These are phyloP conservation scores for Umbelopsis vinacea DNA, from an alignment of 192 early-diverging fungal species.

Conservation along the genomic window DNA sequence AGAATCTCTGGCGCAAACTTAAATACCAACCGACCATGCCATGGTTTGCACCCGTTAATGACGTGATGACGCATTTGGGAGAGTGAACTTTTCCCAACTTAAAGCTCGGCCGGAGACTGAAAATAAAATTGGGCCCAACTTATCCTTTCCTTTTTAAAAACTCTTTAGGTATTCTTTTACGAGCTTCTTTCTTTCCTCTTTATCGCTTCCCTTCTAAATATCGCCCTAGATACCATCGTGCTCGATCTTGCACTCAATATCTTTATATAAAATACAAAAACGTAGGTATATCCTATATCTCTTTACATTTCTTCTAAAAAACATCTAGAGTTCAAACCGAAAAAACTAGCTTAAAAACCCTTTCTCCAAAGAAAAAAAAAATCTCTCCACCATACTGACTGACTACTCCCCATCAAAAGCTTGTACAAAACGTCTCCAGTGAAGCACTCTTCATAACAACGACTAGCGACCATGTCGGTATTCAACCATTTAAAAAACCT, in stretches of 20 bases:
- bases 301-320: background rate
- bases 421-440: background rate
- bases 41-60: slow-evolving; percentile 28
- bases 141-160: slow-evolving; percentile 7
- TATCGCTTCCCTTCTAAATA: no score
- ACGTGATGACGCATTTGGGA: slow-evolving; percentile 16
- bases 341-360: background rate
- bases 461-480: background rate
- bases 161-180: background rate
- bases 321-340: background rate
- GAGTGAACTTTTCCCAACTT: background rate
- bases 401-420: background rate
- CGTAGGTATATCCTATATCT: background rate
- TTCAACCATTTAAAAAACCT: slow-evolving; percentile 17
- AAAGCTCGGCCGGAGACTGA: background rate
- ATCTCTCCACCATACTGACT: no score
- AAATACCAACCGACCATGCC: slow-evolving; percentile 23
- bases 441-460: background rate
- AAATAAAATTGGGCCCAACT: slow-evolving; percentile 3
- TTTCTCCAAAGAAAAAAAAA: no score
- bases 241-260: background rate
- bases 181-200: slow-evolving; percentile 7
- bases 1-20: slow-evolving; percentile 24
- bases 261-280: background rate
- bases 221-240: no score